These are phyloP conservation scores for Lipomyces starkeyi DNA, from an alignment of 805 yeast genomes.

Conservation along the genomic window DNA sequence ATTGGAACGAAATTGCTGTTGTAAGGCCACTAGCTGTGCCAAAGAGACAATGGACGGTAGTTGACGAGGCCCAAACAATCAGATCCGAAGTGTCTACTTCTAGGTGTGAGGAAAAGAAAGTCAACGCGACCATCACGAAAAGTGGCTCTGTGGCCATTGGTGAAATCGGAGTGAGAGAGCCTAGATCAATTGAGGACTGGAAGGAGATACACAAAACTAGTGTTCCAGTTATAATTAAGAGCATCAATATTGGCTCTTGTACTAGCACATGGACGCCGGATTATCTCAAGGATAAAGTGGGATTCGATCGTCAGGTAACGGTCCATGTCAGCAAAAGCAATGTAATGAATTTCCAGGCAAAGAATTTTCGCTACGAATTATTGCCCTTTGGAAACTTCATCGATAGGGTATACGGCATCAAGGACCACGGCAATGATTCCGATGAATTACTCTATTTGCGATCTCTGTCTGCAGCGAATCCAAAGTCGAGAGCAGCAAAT, in stretches of 20 bases:
- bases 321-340: constrained; percentile 42
- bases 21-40: not conserved
- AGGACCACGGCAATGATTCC: not conserved
- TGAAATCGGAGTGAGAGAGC: constrained; percentile 1
- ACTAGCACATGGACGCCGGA: constrained; percentile 43
- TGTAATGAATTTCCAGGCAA: constrained; percentile 44
- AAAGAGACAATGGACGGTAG: not conserved
- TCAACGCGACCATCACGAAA: not conserved
- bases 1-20: constrained; percentile 50
- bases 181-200: constrained; percentile 22
- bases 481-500: constrained; percentile 44
- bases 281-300: constrained; percentile 44
- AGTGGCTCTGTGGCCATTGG: not conserved
- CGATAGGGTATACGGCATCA: constrained; percentile 35
- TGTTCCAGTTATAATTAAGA: constrained; percentile 42
- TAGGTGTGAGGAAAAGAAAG: not conserved
- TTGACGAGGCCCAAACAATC: not conserved
- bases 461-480: constrained; percentile 43
- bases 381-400: constrained; percentile 44
- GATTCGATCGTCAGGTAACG: constrained; percentile 40
- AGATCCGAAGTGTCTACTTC: not conserved
- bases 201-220: constrained; percentile 14
- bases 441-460: constrained; percentile 41
- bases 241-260: constrained; percentile 43
- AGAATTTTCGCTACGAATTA: constrained; percentile 45